A percentile compares a stretch with the other conserved stretches of the same genome.
These are phyloP conservation scores for Brassica incana DNA, from an alignment of 345 rosid species.

Conservation along the genomic window DNA sequence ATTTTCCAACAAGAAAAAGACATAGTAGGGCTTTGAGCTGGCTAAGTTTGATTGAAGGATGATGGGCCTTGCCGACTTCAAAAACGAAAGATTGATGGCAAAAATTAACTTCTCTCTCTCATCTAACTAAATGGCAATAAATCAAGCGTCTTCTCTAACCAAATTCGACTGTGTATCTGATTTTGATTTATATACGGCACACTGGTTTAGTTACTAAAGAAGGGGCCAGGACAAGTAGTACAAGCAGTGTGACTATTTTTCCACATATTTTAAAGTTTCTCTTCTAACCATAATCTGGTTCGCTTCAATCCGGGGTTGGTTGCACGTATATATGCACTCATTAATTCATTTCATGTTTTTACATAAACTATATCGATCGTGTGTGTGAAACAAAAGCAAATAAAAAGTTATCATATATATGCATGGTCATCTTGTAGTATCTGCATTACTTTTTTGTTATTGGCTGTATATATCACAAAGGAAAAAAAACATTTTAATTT, in stretches of 20 bases:
- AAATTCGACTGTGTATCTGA: neutral
- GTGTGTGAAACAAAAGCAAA: neutral
- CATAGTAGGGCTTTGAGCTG: neutral
- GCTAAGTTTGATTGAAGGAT: slow-evolving; percentile 1
- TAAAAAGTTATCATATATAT: neutral
- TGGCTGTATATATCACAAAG: neutral
- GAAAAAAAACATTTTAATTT: neutral
- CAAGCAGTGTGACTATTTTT: neutral
- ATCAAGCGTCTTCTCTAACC: neutral
- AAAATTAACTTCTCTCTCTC: neutral
- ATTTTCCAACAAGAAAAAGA: neutral
- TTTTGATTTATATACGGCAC: neutral
- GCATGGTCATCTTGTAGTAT: neutral
- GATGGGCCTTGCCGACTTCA: slow-evolving; percentile 27
- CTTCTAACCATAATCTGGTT: slow-evolving; percentile 20
- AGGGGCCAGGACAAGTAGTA: neutral
- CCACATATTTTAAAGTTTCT: slow-evolving; percentile 11
- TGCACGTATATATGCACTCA: neutral
- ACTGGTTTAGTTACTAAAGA: neutral
- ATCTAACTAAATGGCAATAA: slow-evolving; percentile 5
- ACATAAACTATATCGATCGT: neutral
- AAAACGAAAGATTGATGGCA: neutral
- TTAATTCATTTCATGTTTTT: neutral
- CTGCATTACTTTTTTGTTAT: neutral
- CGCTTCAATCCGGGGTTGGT: slow-evolving; percentile 19